Evolutionary conservation across 2,329 filamentous ascomycete species (phyloP).

Genomic region (Fusarium sp.): DNA sequence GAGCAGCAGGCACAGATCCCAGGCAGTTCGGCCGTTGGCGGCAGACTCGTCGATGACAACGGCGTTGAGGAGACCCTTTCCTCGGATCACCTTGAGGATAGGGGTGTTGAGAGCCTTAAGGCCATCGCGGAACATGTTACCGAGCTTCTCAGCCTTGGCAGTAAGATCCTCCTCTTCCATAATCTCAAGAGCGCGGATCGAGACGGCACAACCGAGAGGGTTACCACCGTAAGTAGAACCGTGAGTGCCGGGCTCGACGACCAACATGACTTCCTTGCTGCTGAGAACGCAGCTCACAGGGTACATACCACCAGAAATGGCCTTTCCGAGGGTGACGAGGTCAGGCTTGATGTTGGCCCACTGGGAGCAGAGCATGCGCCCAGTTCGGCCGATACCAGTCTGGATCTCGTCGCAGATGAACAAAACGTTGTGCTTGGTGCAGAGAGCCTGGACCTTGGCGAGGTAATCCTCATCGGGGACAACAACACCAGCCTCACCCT

Average conservation of each 20-base stretch:
- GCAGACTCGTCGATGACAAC: conserved; percentile 93
- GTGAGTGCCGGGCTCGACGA: conserved; percentile 94
- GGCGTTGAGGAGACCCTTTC: conserved; percentile 94
- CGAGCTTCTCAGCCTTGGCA: conserved; percentile 80
- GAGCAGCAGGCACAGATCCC: conserved; percentile 95
- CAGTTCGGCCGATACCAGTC: conserved; percentile 94
- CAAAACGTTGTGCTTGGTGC: conserved; percentile 93
- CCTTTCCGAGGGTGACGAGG: conserved; percentile 93
- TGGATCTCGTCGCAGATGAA: conserved; percentile 99
- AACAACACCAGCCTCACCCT: conserved; percentile 96
- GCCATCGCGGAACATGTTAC: conserved; percentile 82
- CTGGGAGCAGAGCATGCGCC: conserved; percentile 90
- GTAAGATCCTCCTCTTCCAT: conserved; percentile 91
- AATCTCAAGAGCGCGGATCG: conserved; percentile 92
- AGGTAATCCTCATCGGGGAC: conserved; percentile 87
- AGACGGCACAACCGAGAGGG: conserved; percentile 92
- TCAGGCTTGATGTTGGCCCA: conserved; percentile 97
- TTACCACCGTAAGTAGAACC: conserved; percentile 99
- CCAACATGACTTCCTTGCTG: conserved; percentile 91
- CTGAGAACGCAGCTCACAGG: conserved; percentile 94
- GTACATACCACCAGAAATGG: conserved; percentile 98
- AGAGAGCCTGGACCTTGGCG: conserved; percentile 78
- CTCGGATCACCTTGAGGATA: conserved; percentile 82
- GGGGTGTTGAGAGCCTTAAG: conserved; percentile 78
- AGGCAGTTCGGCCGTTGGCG: conserved; percentile 85